Percentiles rank a stretch among this genome's conserved stretches.
Evolutionary conservation across 352 stramenopile species (phyloP).

Genomic region (Globisporangium cylindrosporum): DNA sequence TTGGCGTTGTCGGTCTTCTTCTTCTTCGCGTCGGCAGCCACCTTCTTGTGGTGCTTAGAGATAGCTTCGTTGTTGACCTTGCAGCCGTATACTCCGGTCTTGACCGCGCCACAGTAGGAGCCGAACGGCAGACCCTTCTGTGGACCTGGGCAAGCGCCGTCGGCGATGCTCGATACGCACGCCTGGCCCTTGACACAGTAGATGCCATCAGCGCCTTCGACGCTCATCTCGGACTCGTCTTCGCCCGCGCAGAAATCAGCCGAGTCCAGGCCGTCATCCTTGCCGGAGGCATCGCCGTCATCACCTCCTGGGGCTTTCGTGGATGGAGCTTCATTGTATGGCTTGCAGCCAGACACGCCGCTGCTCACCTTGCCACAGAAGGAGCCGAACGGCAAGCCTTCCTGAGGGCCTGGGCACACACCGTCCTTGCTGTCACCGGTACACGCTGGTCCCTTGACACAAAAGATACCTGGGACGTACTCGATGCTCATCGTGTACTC

Average conservation of each 20-base stretch:
- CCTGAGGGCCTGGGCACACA: conserved; percentile 12
- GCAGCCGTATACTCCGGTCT: conserved; percentile 3
- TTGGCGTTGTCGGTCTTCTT: not conserved
- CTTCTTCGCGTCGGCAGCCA: not conserved
- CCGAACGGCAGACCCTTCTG: not conserved
- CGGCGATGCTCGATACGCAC: not conserved
- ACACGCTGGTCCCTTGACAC: conserved; percentile 10
- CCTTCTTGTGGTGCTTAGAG: not conserved
- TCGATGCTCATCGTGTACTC: conserved; percentile 10
- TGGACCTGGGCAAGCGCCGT: not conserved
- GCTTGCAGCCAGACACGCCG: conserved; percentile 3
- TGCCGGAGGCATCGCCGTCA: not conserved
- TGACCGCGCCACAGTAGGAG: conserved; percentile 1
- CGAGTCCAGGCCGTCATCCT: not conserved
- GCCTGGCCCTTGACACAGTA: conserved; percentile 7
- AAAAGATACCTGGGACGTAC: conserved; percentile 6
- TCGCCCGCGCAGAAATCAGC: conserved; percentile 1
- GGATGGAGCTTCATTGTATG: not conserved
- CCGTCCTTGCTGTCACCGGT: conserved; percentile 3
- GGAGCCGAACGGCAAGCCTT: conserved; percentile 11
- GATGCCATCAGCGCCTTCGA: conserved; percentile 1
- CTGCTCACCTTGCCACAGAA: not conserved
- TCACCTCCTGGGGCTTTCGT: not conserved
- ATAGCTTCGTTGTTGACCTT: not conserved
- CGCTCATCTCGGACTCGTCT: conserved; percentile 2